Evolutionary conservation across 768 basidiomycete species (phyloP), one percentile per base, ranked within the genome.

Genomic region (Mycena epipterygia): DNA sequence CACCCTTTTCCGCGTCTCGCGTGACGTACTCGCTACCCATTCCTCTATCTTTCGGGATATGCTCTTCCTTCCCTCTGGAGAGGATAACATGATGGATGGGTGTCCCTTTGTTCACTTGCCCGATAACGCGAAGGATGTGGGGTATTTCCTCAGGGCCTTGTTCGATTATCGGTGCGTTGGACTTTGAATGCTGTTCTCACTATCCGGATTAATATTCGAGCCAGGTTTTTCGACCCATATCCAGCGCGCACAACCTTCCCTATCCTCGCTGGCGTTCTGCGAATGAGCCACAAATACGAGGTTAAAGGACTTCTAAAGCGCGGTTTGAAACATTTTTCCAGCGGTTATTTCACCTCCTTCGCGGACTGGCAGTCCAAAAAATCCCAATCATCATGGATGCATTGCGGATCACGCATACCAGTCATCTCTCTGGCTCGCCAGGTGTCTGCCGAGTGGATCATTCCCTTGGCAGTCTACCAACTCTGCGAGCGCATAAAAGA

Each of bases 101-200:
- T 72, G 71, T 33, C 71, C 67, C 5, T 51, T 72, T 21, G 71
- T 72, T 29, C 21, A n/a, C n/a, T 13, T 72, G 5, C 66, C 71
- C 1, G 71, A 72, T 16, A 39, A 13, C 25, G 65, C 49, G 14
- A 39, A n/a, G 14, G 65, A 67, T 29, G n/a, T 62, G 1, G 25
- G 35, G 3, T 1, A 17, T 17, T 58, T 72, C 14, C 59, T 72
- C 1, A 55, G 51, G 21, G 60, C 71, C 1, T 9, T 72, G 5
- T 51, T 12, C 37, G 17, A 21, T 13, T 2, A 29, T 2, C 44
- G n/a, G 11, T n/a, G 21, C 44, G n/a, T n/a, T n/a, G n/a, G n/a
- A n/a, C n/a, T n/a, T n/a, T n/a, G n/a, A n/a, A n/a, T n/a, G n/a
- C n/a, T n/a, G n/a, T n/a, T n/a, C n/a, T n/a, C n/a, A n/a, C n/a